Base-by-base conservation (phyloP, 2,329 filamentous ascomycete species). In the Pezicula neosporulosa region DNA sequence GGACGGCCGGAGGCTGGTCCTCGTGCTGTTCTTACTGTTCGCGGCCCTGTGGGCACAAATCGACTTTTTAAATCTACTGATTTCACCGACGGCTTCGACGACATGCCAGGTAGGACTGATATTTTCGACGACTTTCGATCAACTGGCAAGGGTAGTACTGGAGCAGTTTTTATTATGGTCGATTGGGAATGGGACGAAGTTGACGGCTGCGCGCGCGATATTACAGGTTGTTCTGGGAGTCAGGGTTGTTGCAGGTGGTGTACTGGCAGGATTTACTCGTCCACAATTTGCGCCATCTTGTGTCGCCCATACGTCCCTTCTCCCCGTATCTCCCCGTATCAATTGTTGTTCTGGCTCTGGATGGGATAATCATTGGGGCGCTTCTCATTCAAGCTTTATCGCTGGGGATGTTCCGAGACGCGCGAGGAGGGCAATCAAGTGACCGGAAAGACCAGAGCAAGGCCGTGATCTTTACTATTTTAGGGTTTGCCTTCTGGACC, bases 1-100 rank as follows among this genome's bases (percentile, higher is more conserved):
- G 61, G 65, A 68, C 60, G 59, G 64, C 58, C 65, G 60, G 63
- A 67, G 66, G 65, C 66, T 68, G 64, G 66, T 64, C 63, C 66
- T 68, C 65, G 50, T 63, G 48, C 51, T 67, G 37, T 68, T 68
- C 55, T 49, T 68, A 49, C 52, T 65, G 19, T 67, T 63, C 54
- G 60, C 62, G 38, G 59, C 63, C 44, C 49, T 68, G 50, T 67
- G 63, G 64, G 61, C 65, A 47, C 60, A 61, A 55, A 46, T 65
- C 28, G 59, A 63, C 45, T 68, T 68, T 51, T 27, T 65, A 41
- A 63, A 62, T 43, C 57, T 67, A 18, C 52, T 66, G 42, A 51
- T 67, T 27, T 48, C 58, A 10, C 28, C 50, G 15, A 52, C 59
- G 1, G 54, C 53, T 33, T 41, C 52, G 19, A 57, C 51, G 8